Evolutionary conservation across 805 yeast species (phyloP).

Genomic region (Hanseniaspora pseudoguilliermondii): DNA sequence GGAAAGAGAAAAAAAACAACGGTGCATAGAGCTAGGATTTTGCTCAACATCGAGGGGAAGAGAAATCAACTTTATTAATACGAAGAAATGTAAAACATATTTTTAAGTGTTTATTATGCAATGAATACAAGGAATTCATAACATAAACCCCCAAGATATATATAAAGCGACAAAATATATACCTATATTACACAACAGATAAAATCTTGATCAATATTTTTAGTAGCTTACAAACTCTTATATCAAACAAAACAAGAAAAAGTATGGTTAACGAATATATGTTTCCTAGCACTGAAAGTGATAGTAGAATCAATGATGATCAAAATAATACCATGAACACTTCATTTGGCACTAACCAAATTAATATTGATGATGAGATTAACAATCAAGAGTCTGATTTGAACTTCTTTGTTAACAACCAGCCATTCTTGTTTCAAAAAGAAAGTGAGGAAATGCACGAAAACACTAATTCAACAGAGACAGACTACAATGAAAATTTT

Average conservation of each 20-base stretch:
- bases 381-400: conserved; percentile 5
- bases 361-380: conserved; percentile 5
- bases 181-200: no score
- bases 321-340: background rate
- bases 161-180: no score
- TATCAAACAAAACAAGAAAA: background rate
- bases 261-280: background rate
- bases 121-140: no score
- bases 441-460: background rate
- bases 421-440: conserved; percentile 5
- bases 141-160: no score
- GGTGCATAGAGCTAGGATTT: no score
- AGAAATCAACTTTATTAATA: no score
- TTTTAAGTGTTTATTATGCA: no score
- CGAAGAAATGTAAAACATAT: no score
- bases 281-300: background rate
- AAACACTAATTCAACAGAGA: background rate
- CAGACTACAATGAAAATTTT: background rate
- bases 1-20: no score
- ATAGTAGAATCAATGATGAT: background rate
- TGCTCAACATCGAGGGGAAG: no score
- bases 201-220: no score
- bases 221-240: background rate
- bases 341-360: background rate
- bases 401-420: conserved; percentile 4